Evolutionary conservation across 345 rosid species (phyloP).

Genomic region (Populus nigra): DNA sequence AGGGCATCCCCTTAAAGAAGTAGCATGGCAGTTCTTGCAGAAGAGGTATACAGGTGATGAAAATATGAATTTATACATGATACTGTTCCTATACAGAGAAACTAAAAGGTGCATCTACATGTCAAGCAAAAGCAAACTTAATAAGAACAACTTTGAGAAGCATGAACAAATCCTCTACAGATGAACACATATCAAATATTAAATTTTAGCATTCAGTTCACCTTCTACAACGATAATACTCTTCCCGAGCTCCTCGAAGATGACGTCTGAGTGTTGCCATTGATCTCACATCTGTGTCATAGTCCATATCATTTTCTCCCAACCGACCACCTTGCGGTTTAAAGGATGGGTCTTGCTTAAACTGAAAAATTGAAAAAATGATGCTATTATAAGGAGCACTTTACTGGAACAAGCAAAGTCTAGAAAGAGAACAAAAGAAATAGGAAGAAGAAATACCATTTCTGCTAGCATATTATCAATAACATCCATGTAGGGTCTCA

Average conservation of each 20-base stretch:
- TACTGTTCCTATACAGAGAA: background rate
- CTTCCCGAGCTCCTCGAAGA: slow-evolving; percentile 88
- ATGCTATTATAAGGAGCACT: slow-evolving; percentile 10
- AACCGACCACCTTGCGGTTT: slow-evolving; percentile 97
- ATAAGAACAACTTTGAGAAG: background rate
- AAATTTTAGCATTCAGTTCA: slow-evolving; percentile 20
- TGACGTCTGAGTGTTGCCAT: slow-evolving; percentile 98
- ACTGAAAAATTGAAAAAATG: slow-evolving; percentile 44
- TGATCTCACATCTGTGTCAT: slow-evolving; percentile 96
- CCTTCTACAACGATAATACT: slow-evolving; percentile 95
- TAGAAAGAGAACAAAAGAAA: background rate
- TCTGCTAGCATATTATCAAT: slow-evolving; percentile 81
- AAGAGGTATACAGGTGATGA: background rate
- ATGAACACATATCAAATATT: slow-evolving; percentile 2
- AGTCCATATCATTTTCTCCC: slow-evolving; percentile 99
- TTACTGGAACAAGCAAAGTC: background rate
- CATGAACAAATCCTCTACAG: background rate
- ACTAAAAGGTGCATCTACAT: background rate
- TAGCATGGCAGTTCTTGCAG: background rate
- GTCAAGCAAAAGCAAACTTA: slow-evolving; percentile 1
- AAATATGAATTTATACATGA: background rate
- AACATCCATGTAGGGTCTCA: slow-evolving; percentile 94
- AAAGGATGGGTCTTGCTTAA: slow-evolving; percentile 87
- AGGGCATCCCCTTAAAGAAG: slow-evolving; percentile 2
- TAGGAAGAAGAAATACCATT: slow-evolving; percentile 56